phyloP scores from a whole-genome alignment of 2,329 filamentous ascomycete genomes.

The Cladobotryum protrusum region DNA sequence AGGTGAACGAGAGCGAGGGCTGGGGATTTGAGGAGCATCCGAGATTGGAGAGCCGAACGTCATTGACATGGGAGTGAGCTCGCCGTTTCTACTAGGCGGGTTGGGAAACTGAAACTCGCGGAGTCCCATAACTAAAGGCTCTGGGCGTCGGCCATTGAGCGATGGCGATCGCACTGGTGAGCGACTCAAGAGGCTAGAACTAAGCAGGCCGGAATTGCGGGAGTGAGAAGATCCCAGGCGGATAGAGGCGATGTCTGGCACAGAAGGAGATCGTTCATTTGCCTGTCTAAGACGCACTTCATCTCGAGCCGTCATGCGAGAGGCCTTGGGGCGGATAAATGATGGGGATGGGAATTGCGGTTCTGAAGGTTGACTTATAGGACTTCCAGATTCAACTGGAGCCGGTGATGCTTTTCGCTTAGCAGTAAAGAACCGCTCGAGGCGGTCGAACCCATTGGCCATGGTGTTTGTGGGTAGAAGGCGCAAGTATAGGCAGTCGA shows the following conservation, averaged over 20 bases:
- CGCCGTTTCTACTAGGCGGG: conserved; percentile 24
- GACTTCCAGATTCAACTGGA: conserved; percentile 16
- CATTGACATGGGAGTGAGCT: conserved; percentile 19
- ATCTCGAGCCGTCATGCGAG: conserved; percentile 52
- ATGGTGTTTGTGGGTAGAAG: conserved; percentile 26
- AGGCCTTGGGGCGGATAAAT: conserved; percentile 50
- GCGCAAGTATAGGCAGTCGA: not conserved
- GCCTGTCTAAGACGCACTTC: conserved; percentile 32
- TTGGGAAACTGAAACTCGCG: conserved; percentile 33
- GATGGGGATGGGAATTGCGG: conserved; percentile 45
- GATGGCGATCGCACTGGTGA: conserved; percentile 23
- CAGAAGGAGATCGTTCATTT: conserved; percentile 23
- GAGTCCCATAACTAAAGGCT: conserved; percentile 24
- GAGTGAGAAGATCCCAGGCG: conserved; percentile 10
- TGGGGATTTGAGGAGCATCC: conserved; percentile 20
- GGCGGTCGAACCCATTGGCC: conserved; percentile 42
- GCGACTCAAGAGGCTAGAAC: conserved; percentile 8
- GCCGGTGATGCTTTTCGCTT: conserved; percentile 32
- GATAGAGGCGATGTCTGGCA: conserved; percentile 13
- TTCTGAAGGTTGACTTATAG: conserved; percentile 19
- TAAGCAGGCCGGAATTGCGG: conserved; percentile 10
- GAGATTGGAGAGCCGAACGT: conserved; percentile 16
- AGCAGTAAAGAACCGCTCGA: conserved; percentile 47
- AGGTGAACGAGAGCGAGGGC: conserved; percentile 20
- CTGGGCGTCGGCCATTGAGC: conserved; percentile 15